These are phyloP conservation scores for Aphanoascus verrucosus DNA, from an alignment of 2,329 filamentous ascomycete genomes.

Conservation along the genomic window DNA sequence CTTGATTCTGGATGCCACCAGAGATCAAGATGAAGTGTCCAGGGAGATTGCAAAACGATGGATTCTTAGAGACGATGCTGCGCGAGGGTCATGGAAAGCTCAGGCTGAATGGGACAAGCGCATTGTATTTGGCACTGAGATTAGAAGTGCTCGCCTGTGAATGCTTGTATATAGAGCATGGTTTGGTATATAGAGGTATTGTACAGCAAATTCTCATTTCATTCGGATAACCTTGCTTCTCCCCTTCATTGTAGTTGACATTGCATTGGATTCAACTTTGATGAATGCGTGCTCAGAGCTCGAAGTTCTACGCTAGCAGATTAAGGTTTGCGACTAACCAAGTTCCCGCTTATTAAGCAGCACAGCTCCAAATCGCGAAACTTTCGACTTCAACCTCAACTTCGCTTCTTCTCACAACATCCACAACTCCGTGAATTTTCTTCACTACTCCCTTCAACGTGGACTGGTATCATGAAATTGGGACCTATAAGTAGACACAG, in stretches of 20 bases:
- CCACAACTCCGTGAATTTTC: neutral
- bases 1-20: slow-evolving; percentile 25
- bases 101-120: slow-evolving; percentile 16
- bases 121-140: slow-evolving; percentile 15
- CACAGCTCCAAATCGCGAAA: neutral
- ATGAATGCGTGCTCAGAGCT: too few relatives aligned
- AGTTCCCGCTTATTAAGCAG: neutral
- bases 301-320: too few relatives aligned
- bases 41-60: slow-evolving; percentile 20
- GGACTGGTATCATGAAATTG: neutral
- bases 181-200: too few relatives aligned
- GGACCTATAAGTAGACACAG: neutral
- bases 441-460: neutral
- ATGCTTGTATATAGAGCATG: too few relatives aligned
- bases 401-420: neutral
- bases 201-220: too few relatives aligned
- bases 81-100: slow-evolving; percentile 12
- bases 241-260: too few relatives aligned
- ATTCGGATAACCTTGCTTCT: too few relatives aligned
- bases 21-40: slow-evolving; percentile 25
- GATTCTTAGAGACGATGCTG: slow-evolving; percentile 3
- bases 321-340: too few relatives aligned
- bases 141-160: slow-evolving; percentile 3
- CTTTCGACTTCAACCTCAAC: neutral
- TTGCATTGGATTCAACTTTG: too few relatives aligned